Evolutionary conservation across 2,329 filamentous ascomycete genomes (phyloP).

Genomic region (Aspergillus quadricinctus): DNA sequence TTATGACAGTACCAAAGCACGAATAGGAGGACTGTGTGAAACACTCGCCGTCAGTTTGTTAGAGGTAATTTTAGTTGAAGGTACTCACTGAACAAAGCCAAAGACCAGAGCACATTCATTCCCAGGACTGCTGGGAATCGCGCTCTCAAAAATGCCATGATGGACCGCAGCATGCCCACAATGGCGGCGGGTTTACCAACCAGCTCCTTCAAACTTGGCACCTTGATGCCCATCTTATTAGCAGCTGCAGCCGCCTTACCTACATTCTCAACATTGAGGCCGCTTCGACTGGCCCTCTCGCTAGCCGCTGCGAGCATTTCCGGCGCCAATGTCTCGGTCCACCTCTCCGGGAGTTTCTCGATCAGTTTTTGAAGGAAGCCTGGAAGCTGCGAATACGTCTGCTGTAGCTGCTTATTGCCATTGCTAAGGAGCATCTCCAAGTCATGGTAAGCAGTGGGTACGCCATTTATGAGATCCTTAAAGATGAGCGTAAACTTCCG

Average conservation of each 20-base stretch:
- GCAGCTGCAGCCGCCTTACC: constrained; percentile 53
- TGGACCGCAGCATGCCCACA: constrained; percentile 79
- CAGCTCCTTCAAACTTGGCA: constrained; percentile 71
- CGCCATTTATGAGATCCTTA: constrained; percentile 87
- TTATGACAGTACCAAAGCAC: constrained; percentile 99
- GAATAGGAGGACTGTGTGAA: constrained; percentile 70
- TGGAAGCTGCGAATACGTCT: constrained; percentile 65
- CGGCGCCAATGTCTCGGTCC: constrained; percentile 70
- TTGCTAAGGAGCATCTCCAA: constrained; percentile 66
- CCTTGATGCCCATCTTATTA: constrained; percentile 62
- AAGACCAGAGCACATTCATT: constrained; percentile 84
- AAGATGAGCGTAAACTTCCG: constrained; percentile 83
- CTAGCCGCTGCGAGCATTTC: constrained; percentile 77
- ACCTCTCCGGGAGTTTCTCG: constrained; percentile 74
- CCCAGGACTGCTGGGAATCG: constrained; percentile 88
- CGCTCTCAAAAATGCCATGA: constrained; percentile 80
- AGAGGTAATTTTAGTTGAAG: not conserved
- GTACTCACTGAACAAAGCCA: constrained; percentile 76
- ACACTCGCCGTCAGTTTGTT: constrained; percentile 2
- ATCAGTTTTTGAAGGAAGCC: constrained; percentile 80
- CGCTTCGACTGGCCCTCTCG: constrained; percentile 59
- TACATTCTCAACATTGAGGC: constrained; percentile 53
- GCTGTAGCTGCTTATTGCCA: constrained; percentile 60
- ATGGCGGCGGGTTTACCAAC: constrained; percentile 84
- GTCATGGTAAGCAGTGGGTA: constrained; percentile 88